Conservation (phyloP, 345 rosid genomes). For the Brassica juncea region DNA sequence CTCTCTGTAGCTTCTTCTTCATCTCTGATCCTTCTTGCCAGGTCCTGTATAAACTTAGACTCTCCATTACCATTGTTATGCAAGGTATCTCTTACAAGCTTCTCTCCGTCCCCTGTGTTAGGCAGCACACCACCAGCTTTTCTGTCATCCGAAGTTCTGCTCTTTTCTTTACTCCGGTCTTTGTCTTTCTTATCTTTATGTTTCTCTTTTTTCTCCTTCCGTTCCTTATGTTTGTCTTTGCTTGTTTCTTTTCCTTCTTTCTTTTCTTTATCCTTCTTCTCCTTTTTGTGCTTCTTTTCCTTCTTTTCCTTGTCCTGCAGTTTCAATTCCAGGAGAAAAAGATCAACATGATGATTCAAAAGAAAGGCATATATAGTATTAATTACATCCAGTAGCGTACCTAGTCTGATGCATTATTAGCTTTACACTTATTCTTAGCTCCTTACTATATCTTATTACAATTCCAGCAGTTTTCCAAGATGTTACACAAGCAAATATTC, state of each 20-base stretch:
- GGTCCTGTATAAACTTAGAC: conserved; percentile 49
- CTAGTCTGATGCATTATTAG: background rate
- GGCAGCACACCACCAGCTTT: conserved; percentile 37
- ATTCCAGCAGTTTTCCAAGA: background rate
- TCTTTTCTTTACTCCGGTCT: conserved; percentile 48
- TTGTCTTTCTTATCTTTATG: conserved; percentile 54
- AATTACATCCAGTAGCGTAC: background rate
- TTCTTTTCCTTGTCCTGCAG: conserved; percentile 57
- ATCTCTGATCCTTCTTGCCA: conserved; percentile 55
- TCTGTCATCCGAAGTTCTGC: conserved; percentile 34
- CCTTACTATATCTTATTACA: background rate
- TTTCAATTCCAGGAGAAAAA: conserved; percentile 15
- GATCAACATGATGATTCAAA: background rate
- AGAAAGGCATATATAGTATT: conserved; percentile 9
- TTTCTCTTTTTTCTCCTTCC: conserved; percentile 54
- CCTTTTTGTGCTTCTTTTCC: conserved; percentile 59
- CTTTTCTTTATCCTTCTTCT: conserved; percentile 53
- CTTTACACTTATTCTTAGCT: conserved; percentile 4
- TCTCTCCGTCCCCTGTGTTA: conserved; percentile 37
- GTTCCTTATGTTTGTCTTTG: conserved; percentile 53
- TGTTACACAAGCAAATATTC: conserved; percentile 10
- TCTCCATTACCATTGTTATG: conserved; percentile 44
- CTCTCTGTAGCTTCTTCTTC: conserved; percentile 53
- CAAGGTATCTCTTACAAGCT: conserved; percentile 31
- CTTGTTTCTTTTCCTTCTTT: conserved; percentile 55